phyloP scores from a whole-genome alignment of 257 asterid species.

The Przewalskia tangutica region DNA sequence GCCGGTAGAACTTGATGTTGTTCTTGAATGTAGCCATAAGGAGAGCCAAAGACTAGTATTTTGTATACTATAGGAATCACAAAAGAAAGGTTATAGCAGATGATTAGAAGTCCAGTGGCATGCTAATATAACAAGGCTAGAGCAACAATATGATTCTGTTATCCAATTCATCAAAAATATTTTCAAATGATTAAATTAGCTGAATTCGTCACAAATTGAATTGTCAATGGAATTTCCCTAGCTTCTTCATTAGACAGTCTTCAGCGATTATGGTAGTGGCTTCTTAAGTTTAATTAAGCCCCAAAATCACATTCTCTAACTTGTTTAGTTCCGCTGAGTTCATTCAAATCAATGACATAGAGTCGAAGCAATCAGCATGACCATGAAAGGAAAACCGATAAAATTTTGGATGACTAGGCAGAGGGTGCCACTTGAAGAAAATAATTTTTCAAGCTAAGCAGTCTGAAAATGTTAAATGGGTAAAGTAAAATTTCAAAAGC shows the following conservation, averaged over 20 bases:
- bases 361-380: background rate
- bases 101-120: background rate
- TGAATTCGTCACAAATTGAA: background rate
- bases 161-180: background rate
- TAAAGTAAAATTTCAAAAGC: background rate
- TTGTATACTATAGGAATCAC: background rate
- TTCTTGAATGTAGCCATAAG: background rate
- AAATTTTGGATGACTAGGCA: background rate
- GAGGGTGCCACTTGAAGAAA: background rate
- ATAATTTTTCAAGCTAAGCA: background rate
- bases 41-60: background rate
- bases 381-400: background rate
- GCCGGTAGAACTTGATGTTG: background rate
- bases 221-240: background rate
- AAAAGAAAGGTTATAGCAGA: background rate
- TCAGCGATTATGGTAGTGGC: background rate
- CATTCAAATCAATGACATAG: background rate
- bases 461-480: background rate
- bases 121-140: background rate
- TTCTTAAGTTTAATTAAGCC: background rate
- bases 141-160: background rate
- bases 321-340: background rate
- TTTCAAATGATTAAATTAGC: background rate
- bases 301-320: background rate
- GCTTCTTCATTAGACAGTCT: background rate